A percentile compares a stretch with the other conserved stretches of the same genome.
phyloP scores from a whole-genome alignment of 768 basidiomycete genomes.

The Neoboletus magnificus region DNA sequence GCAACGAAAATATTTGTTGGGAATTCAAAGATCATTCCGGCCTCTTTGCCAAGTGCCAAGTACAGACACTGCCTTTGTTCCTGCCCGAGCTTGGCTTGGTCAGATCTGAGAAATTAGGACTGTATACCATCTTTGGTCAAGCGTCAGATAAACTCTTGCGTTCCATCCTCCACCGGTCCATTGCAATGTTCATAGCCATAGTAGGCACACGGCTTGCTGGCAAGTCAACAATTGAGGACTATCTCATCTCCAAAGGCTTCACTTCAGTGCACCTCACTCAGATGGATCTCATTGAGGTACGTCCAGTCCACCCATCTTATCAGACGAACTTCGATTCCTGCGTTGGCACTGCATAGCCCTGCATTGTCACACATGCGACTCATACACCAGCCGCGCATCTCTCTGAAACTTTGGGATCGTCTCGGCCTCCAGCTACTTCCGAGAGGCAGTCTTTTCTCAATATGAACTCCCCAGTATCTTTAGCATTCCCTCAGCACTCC shows the following conservation, averaged over 20 bases:
- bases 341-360: conserved; percentile 7
- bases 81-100: not conserved
- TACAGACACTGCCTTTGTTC: not conserved
- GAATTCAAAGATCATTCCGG: not conserved
- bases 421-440: not conserved
- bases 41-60: not conserved
- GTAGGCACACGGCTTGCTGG: conserved; percentile 63
- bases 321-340: not conserved
- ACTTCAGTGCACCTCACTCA: conserved; percentile 41
- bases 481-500: conserved; percentile 21
- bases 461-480: conserved; percentile 17
- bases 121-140: not conserved
- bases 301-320: not conserved
- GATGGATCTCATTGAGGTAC: conserved; percentile 18
- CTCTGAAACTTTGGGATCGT: not conserved
- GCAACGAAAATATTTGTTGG: not conserved
- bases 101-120: not conserved
- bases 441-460: conserved; percentile 20
- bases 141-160: not conserved
- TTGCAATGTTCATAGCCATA: conserved; percentile 63
- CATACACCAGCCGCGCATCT: not conserved
- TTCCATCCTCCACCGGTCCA: not conserved
- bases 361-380: not conserved
- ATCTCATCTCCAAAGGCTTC: conserved; percentile 60
- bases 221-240: conserved; percentile 56